Evolutionary conservation across 2,329 filamentous ascomycete species (phyloP), one percentile per base, ranked within the genome.

Genomic region (Domatiomyces globalis): DNA sequence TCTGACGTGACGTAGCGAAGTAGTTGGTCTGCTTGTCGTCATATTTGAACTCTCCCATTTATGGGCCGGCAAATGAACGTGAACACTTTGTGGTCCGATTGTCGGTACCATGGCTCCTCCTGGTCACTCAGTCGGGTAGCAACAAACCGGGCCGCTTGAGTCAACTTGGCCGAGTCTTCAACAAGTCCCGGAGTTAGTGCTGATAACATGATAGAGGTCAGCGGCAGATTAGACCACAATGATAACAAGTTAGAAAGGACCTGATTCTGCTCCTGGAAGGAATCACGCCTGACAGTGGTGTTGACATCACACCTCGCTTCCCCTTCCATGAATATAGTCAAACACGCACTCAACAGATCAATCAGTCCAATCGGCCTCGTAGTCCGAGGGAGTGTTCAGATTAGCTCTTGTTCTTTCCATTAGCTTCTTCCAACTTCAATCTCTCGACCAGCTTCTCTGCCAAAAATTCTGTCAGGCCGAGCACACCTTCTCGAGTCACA

Each of bases 401-500:
- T 15, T 5, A 19, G 7, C 20, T n/a, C 36, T 54, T 51, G 43
- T 57, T 54, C 45, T 49, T 59, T 51, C 55, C 52, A 17, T 54
- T 57, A 25, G 54, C 48, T 62, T 58, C 68, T 52, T 63, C 56
- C 8, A 60, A 45, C 45, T 59, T 67, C 45, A 78, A 62, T 45
- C 67, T 68, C 56, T 75, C 65, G 6, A 76, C 66, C 29, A 78
- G 60, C 61, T 71, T 76, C 54, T 70, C 68, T 50, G 72, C 66
- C 27, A 78, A 59, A 50, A 73, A 77, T 25, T 67, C 69, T 48
- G 67, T 75, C 56, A 73, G 61, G 8, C 67, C 73, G 51, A 73
- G 65, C 65, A 82, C 74, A 50, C 79, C 79, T 60, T 81, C 77
- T 25, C 74, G 69, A 20, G 79, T 83, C 15, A 79, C 66, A 43